These are phyloP conservation scores for Talaromyces sp. DNA, from an alignment of 2,329 filamentous ascomycete genomes.

Conservation along the genomic window DNA sequence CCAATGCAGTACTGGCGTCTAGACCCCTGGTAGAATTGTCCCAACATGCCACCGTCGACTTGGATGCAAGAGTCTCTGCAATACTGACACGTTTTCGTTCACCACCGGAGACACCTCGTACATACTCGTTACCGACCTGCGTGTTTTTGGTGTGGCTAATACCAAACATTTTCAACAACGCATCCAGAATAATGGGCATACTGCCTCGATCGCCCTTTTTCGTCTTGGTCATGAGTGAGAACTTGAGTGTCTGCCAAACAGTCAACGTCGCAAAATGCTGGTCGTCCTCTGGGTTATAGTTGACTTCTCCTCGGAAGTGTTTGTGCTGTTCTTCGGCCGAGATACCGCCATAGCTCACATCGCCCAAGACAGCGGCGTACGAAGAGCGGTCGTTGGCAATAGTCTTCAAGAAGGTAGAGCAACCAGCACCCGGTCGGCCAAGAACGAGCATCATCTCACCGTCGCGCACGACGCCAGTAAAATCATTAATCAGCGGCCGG, in stretches of 20 bases:
- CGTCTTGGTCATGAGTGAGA: slow-evolving; percentile 72
- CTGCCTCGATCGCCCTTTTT: slow-evolving; percentile 61
- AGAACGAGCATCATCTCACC: slow-evolving; percentile 71
- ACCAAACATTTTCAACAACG: slow-evolving; percentile 72
- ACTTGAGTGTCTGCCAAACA: slow-evolving; percentile 73
- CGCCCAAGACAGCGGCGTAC: slow-evolving; percentile 64
- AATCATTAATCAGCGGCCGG: slow-evolving; percentile 60
- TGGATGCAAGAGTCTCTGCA: slow-evolving; percentile 70
- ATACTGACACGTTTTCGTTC: slow-evolving; percentile 78
- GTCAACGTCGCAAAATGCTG: slow-evolving; percentile 69
- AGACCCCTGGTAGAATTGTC: slow-evolving; percentile 78
- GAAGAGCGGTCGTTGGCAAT: slow-evolving; percentile 66
- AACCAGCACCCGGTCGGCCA: slow-evolving; percentile 68
- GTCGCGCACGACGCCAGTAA: slow-evolving; percentile 63
- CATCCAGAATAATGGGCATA: slow-evolving; percentile 57
- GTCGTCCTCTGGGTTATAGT: slow-evolving; percentile 67
- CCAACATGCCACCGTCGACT: slow-evolving; percentile 71
- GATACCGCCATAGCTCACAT: slow-evolving; percentile 69
- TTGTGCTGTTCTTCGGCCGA: slow-evolving; percentile 64
- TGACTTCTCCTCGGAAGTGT: slow-evolving; percentile 69
- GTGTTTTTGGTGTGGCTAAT: slow-evolving; percentile 73
- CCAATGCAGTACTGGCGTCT: slow-evolving; percentile 72
- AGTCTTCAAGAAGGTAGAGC: slow-evolving; percentile 72
- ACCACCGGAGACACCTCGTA: slow-evolving; percentile 72
- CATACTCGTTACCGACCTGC: slow-evolving; percentile 67